Evolutionary conservation across 306 rosid species (phyloP), one percentile per base, ranked within the genome.

Genomic region (Cyclanthera cordifolia): DNA sequence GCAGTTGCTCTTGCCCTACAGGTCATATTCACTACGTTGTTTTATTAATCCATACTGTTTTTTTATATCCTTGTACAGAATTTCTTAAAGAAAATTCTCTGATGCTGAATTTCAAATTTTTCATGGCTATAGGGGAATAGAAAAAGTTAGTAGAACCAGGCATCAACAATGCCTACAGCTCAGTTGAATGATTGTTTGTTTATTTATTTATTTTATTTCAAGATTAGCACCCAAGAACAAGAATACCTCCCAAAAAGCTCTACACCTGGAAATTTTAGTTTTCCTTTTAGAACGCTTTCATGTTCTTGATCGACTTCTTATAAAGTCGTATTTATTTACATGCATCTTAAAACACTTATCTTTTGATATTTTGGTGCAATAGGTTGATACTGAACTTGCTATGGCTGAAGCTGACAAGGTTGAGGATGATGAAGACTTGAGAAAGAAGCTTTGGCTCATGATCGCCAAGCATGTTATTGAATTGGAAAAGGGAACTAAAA

Each of bases 321-420:
- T 45, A 6, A 32, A 49, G 65, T 69, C 37, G 50, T 53, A 37
- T 41, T 11, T 37, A 10, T 49, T 47, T 65, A 27, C 32, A 13
- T 53, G 76, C 23, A 45, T 64, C 45, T 74, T 25, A 39, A 23
- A 41, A 37, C 49, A 16, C 27, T 56, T 63, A 69, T 39, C 32
- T 53, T 49, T 25, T 41, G 30, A 39, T 37, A 61, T 59, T 80
- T 39, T 83, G 83, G 64, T 63, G 72, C 41, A 19, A 57, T 73
- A 93, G 98, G 90, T 93, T 85, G 99, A 93, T 79, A 83, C 94
- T 69, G 98, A 93, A 83, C 91, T 93, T 76, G 99, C 99, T 53
- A 93, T 93, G 99, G 99, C 99, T 56, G 99, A 90, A 82, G 99
- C 99, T 76, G 99, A 93, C 75, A 90, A 87, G 75, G 99, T 93